Percentiles rank a stretch among this genome's conserved stretches.
phyloP scores from a whole-genome alignment of 805 yeast species.

The Zygosaccharomyces siamensis region DNA sequence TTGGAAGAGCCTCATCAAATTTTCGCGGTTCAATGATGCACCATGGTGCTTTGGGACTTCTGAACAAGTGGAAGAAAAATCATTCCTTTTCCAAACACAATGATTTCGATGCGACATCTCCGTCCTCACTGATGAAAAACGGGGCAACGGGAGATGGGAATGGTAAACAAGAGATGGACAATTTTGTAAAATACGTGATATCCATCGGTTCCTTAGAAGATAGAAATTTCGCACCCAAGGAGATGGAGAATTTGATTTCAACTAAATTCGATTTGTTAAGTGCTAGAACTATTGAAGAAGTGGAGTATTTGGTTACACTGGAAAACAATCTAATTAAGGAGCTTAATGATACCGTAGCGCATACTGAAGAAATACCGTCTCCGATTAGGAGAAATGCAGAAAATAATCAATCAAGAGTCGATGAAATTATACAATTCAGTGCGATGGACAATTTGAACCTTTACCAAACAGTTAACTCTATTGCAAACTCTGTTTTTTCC shows the following conservation, averaged over 20 bases:
- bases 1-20: background rate
- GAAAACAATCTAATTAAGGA: constrained; percentile 39
- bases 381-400: background rate
- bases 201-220: constrained; percentile 33
- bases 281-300: constrained; percentile 67
- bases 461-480: constrained; percentile 33
- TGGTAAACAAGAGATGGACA: constrained; percentile 33
- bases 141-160: background rate
- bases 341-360: constrained; percentile 12
- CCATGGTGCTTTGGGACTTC: constrained; percentile 26
- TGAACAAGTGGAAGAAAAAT: constrained; percentile 32
- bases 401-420: background rate
- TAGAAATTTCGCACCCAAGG: constrained; percentile 14
- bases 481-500: constrained; percentile 35
- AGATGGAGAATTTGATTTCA: constrained; percentile 11
- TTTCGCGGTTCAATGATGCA: constrained; percentile 1
- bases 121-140: background rate
- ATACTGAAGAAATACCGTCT: constrained; percentile 5
- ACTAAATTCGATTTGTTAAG: constrained; percentile 57
- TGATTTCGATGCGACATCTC: background rate
- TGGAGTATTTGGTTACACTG: constrained; percentile 49
- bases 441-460: constrained; percentile 35
- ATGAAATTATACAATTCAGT: constrained; percentile 15
- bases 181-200: constrained; percentile 35
- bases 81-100: constrained; percentile 13